Base-by-base conservation (phyloP, 345 rosid species). In the Populus nigra region DNA sequence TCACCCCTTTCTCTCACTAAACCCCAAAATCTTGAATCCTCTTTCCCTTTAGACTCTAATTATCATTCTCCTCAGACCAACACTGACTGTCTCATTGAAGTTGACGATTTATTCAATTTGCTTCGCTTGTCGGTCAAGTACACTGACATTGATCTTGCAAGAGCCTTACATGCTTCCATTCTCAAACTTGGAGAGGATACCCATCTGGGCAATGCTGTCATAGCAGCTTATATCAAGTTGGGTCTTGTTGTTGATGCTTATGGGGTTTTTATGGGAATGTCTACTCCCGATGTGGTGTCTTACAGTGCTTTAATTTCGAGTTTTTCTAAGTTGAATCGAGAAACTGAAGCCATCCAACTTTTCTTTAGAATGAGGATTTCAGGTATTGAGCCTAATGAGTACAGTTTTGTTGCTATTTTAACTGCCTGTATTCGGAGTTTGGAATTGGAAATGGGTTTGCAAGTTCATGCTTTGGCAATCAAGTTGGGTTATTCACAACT, bases 211-310 rank as follows among this genome's bases (percentile, higher is more conserved):
- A 92, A 87, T 71, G 83, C 89, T 65, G 77, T 94, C 16, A 86
- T 90, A 75, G 53, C 85, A 2, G 84, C 96, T 12, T 94, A 94
- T 80, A 83, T 90, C 80, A 90, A 88, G 75, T 87, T 90, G 71
- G 94, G 96, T 18, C 84, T 72, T 68, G 69, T 84, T 73, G 77
- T 73, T 12, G 87, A 88, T 49, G 96, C 96, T 45, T 87, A 74
- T 65, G 77, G 79, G 62, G 91, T 88, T 12, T 87, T 94, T 78
- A 20, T 9, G 35, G 82, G 84, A 12, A 83, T 93, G 16, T 78
- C 89, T 45, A 77, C 79, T 15, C 97, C 95, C n/a, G 83, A 83
- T 75, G 91, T 90, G 22, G 94, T 90, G 49, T 89, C 98, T 70
- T 93, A 88, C 75, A 88, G 90, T 68, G 74, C 91, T 5, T 76